Evolutionary conservation across 2,329 filamentous ascomycete genomes (phyloP), one percentile per base, ranked within the genome.

Genomic region (Fusarium nodosum): DNA sequence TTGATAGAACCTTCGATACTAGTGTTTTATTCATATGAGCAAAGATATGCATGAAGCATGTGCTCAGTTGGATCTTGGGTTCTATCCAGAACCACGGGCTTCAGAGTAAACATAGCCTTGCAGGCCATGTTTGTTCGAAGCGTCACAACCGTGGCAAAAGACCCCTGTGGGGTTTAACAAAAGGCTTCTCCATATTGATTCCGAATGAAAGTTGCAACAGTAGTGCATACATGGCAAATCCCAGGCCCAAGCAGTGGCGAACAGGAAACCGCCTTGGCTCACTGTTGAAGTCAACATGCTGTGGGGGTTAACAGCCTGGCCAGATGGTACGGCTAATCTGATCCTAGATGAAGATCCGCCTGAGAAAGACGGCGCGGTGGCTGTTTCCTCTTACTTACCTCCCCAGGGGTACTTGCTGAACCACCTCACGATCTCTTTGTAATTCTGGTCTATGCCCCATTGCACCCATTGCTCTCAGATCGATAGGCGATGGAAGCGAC

Each of bases 401-500:
- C 54, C 56, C 33, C 26, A 39, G 59, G 67, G 50, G 22, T 51
- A 41, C n/a, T 31, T 45, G 31, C 34, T 53, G 48, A 64, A 42
- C 45, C 47, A 59, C 46, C 60, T 61, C 41, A 51, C 45, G 48
- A 68, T 62, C 45, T 53, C 34, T 39, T 39, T 55, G 47, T 48
- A 51, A 56, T 30, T 68, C n/a, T 33, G 26, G 36, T 38, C 48
- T 34, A 42, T 41, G 33, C 36, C 44, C 48, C 28, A 30, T 53
- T 65, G 56, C 52, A 33, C 44, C 48, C 28, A 30, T 53, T 65
- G 56, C 52, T 56, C 9, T 64, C 34, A 52, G 42, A 60, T 18
- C 50, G 33, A 56, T 38, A 45, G 34, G 46, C 33, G 42, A 66
- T 68, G 68, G 68, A 69, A 71, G 68, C 68, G 68, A 71, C 68